phyloP scores from a whole-genome alignment of 169 alveolate genomes.

The Theileria luwenshuni region DNA sequence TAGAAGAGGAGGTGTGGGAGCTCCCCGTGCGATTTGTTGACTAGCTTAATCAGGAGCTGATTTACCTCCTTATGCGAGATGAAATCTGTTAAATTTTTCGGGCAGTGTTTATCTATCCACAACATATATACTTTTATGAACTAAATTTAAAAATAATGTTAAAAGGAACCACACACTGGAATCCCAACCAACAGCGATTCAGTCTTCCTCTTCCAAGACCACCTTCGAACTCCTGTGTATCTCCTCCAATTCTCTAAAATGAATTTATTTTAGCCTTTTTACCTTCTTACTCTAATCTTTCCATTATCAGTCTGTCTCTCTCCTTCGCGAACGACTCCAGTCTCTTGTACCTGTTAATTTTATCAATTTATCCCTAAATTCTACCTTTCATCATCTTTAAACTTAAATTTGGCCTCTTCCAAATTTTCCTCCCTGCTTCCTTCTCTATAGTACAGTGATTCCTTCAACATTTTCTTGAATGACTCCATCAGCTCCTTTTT shows the following conservation, averaged over 20 bases:
- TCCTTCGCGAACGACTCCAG: conserved; percentile 62
- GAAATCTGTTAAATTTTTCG: conserved; percentile 83
- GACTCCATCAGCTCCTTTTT: conserved; percentile 33
- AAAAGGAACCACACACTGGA: conserved; percentile 20
- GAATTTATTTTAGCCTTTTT: conserved; percentile 18
- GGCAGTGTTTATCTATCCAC: conserved; percentile 95
- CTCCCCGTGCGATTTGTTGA: conserved; percentile 84
- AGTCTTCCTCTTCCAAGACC: conserved; percentile 15
- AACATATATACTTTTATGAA: conserved; percentile 62
- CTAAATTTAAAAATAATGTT: conserved; percentile 14
- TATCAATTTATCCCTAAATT: not conserved
- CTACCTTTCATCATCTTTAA: conserved; percentile 27
- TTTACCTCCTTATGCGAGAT: conserved; percentile 85
- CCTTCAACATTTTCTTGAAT: conserved; percentile 30
- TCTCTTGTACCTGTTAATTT: conserved; percentile 60
- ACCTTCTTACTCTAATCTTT: conserved; percentile 53
- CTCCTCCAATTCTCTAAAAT: conserved; percentile 52
- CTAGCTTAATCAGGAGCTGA: conserved; percentile 81
- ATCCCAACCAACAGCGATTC: not conserved
- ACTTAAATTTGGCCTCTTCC: conserved; percentile 1
- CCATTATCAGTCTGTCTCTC: conserved; percentile 62
- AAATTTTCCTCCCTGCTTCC: conserved; percentile 37
- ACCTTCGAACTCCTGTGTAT: conserved; percentile 29
- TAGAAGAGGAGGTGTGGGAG: conserved; percentile 96
- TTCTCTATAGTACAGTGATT: conserved; percentile 33